phyloP scores from a whole-genome alignment of 352 stramenopile species.

The Pythium biforme region DNA sequence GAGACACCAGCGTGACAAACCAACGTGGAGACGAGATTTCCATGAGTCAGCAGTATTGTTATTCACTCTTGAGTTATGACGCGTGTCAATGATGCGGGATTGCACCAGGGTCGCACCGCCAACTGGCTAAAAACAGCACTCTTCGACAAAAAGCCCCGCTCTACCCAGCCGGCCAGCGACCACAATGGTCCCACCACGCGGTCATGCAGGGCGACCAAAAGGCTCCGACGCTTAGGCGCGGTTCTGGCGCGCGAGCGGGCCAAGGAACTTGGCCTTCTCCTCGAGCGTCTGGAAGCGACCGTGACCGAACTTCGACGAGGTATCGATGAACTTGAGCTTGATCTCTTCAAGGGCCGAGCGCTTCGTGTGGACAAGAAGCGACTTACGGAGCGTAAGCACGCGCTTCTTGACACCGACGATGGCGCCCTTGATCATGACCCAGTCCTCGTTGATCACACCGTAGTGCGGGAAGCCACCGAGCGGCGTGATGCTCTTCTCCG shows the following conservation, averaged over 20 bases:
- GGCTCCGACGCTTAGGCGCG: conserved; percentile 57
- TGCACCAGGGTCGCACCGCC: too few species aligned
- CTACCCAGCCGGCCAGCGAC: neutral
- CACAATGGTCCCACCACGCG: neutral
- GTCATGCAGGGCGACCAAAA: conserved; percentile 1
- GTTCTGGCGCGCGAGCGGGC: conserved; percentile 93
- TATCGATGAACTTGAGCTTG: conserved; percentile 96
- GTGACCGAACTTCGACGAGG: conserved; percentile 99
- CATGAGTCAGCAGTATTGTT: conserved; percentile 30
- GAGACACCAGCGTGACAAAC: too few species aligned
- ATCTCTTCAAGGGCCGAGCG: conserved; percentile 97
- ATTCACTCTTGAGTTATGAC: conserved; percentile 15
- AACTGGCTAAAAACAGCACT: too few species aligned
- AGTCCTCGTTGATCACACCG: conserved; percentile 99
- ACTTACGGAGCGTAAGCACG: conserved; percentile 98
- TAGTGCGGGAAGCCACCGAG: conserved; percentile 99
- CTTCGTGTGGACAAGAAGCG: conserved; percentile 96
- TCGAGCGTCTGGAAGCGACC: conserved; percentile 99
- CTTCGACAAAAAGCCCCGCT: neutral
- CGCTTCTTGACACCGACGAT: conserved; percentile 99
- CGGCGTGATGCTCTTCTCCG: conserved; percentile 99
- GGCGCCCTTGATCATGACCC: conserved; percentile 99
- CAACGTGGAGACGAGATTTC: too few species aligned
- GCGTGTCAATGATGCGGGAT: too few species aligned
- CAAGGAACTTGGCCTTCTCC: conserved; percentile 99